Conservation (phyloP, 176 grass and related monocot genomes). For the Bonia amplexicaulis region DNA sequence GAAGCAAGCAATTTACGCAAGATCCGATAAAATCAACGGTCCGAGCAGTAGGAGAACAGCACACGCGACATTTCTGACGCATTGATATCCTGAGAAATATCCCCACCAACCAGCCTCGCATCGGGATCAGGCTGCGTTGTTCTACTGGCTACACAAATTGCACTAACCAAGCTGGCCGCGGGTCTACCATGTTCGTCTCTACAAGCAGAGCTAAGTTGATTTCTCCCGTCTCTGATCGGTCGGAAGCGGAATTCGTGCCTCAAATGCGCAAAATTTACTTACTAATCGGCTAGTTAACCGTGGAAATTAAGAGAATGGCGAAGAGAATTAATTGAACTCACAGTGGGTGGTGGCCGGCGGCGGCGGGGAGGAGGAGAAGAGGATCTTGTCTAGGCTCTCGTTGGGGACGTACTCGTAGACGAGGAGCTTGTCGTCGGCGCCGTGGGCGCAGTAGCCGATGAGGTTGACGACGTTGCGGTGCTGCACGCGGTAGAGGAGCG, state of each 20-base stretch:
- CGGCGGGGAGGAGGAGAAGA: conserved; percentile 37
- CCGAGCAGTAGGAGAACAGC: neutral
- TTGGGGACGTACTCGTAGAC: conserved; percentile 94
- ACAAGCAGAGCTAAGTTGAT: neutral
- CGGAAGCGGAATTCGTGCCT: neutral
- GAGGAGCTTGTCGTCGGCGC: conserved; percentile 68
- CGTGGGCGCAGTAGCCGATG: conserved; percentile 68
- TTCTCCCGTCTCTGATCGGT: neutral
- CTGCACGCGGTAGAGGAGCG: conserved; percentile 75
- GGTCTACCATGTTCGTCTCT: neutral
- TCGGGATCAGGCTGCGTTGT: neutral
- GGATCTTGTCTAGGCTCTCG: conserved; percentile 97
- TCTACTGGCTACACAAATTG: neutral
- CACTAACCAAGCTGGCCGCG: neutral
- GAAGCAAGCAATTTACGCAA: too few relatives aligned
- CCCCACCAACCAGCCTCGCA: neutral
- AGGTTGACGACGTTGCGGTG: conserved; percentile 95
- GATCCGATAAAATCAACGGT: neutral
- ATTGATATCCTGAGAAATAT: neutral
- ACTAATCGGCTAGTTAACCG: neutral
- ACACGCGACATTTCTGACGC: neutral
- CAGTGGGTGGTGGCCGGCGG: neutral
- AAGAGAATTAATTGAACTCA: neutral
- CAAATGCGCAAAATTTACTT: neutral
- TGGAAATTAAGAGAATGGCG: neutral